Evolutionary conservation across 768 basidiomycete species (phyloP), one percentile per base, ranked within the genome.

Genomic region (Pisolithus marmoratus): DNA sequence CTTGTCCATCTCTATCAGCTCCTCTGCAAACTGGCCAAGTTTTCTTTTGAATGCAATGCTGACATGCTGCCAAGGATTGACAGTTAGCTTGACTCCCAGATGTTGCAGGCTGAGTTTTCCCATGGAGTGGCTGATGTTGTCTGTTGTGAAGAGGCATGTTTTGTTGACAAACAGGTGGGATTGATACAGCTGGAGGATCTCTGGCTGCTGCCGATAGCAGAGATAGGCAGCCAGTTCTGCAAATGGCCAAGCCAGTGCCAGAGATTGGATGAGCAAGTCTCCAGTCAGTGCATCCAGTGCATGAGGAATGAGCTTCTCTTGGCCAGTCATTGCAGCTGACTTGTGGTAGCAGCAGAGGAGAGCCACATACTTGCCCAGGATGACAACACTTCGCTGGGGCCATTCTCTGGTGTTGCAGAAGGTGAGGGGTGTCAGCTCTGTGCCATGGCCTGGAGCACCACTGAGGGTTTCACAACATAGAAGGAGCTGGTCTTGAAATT

Each of bases 251-350:
- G 55, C 56, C 15, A 66, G 48, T 2, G 60, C 57, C 5, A 63
- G 60, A 11, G 61, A 44, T 45, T 67, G 63, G 8, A 69, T 50
- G 0, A 68, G 20, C 0, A 68, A 22, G 42, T 66, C 62, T 1
- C 60, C 50, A 2, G 51, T 56, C 17, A 67, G 51, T 0, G 49
- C 58, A 50, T 64, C 60, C 0, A 67, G 29, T 0, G 61, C 54
- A 36, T 64, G 62, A 2, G 69, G 69, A 17, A 68, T 63, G n/a
- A 64, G 54, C 27, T 58, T 61, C 38, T 64, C 57, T 2, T 40
- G 6, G 17, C 52, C 48, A 15, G 54, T 49, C 19, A 58, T 34
- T 2, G 54, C n/a, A 6, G 48, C 56, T 0, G 52, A 54, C 47
- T 68, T 62, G 36, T 54, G 50, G 40, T 62, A 64, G 3, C 46